phyloP scores from a whole-genome alignment of 345 rosid genomes.

The Excoecaria agallocha region DNA sequence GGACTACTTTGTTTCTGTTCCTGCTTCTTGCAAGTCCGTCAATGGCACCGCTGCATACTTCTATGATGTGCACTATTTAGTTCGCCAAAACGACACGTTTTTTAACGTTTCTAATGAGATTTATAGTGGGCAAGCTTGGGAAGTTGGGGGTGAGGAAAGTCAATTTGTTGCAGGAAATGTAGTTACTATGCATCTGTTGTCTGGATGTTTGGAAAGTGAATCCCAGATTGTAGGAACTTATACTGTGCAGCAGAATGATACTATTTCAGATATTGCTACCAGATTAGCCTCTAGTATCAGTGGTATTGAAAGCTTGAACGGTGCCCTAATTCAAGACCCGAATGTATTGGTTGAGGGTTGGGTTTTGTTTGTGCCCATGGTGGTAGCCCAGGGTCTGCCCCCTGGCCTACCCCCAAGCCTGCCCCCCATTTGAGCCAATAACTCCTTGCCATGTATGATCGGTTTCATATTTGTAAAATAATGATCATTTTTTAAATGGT shows the following conservation, averaged over 20 bases:
- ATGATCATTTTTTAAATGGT: too few relatives aligned
- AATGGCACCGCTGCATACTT: conserved; percentile 41
- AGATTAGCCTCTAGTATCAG: conserved; percentile 29
- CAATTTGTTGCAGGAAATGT: conserved; percentile 8
- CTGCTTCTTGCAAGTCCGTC: conserved; percentile 40
- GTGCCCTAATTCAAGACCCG: conserved; percentile 18
- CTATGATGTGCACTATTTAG: conserved; percentile 39
- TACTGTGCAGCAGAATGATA: conserved; percentile 50
- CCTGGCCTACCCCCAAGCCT: too few relatives aligned
- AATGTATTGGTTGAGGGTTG: conserved; percentile 31
- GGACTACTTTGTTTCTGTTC: conserved; percentile 47
- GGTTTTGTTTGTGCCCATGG: conserved; percentile 53
- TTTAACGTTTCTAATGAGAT: conserved; percentile 25
- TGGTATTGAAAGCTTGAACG: conserved; percentile 38
- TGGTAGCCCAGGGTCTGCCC: neutral
- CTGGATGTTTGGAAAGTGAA: conserved; percentile 45
- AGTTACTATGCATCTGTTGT: conserved; percentile 39
- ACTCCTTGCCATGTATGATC: too few relatives aligned
- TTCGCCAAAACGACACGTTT: conserved; percentile 33
- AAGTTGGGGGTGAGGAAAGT: conserved; percentile 27
- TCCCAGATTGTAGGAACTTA: conserved; percentile 48
- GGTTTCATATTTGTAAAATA: too few relatives aligned
- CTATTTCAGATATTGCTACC: conserved; percentile 31
- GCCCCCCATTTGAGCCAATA: too few relatives aligned
- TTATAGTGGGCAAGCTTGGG: conserved; percentile 50